phyloP scores from a whole-genome alignment of 83 land plant species.

The Larix sibirica region DNA sequence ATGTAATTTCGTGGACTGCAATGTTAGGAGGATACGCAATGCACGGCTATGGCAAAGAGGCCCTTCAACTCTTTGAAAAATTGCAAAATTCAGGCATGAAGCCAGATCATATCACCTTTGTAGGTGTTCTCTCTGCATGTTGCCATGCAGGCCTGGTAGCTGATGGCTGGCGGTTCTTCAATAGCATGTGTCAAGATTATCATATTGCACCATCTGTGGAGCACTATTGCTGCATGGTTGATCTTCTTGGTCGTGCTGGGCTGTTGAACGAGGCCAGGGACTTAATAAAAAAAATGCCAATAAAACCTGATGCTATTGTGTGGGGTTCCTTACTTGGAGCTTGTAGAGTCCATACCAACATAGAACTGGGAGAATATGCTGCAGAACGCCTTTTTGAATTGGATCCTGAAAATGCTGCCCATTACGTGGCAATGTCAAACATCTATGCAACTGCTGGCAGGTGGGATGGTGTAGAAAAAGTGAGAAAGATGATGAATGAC shows the following conservation, averaged over 20 bases:
- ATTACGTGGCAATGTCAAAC: slow-evolving; percentile 38
- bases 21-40: background rate
- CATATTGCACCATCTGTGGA: background rate
- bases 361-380: background rate
- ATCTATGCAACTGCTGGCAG: slow-evolving; percentile 25
- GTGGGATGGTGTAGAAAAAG: slow-evolving; percentile 23
- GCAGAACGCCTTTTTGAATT: slow-evolving; percentile 1
- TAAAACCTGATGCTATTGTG: background rate
- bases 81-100: background rate
- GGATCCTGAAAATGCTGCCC: background rate
- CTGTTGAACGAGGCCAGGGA: background rate
- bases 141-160: background rate
- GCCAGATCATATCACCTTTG: background rate
- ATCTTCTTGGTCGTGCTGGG: background rate
- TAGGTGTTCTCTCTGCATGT: background rate
- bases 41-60: background rate
- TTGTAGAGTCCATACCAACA: background rate
- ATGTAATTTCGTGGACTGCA: background rate
- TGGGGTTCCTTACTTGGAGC: background rate
- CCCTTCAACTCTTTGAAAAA: background rate
- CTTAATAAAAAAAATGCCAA: background rate
- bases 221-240: slow-evolving; percentile 5
- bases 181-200: background rate
- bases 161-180: background rate
- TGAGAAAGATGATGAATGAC: slow-evolving; percentile 42